Base-by-base conservation (phyloP, 208 protist genomes). In the Leptomonas pyrrhocoris region DNA sequence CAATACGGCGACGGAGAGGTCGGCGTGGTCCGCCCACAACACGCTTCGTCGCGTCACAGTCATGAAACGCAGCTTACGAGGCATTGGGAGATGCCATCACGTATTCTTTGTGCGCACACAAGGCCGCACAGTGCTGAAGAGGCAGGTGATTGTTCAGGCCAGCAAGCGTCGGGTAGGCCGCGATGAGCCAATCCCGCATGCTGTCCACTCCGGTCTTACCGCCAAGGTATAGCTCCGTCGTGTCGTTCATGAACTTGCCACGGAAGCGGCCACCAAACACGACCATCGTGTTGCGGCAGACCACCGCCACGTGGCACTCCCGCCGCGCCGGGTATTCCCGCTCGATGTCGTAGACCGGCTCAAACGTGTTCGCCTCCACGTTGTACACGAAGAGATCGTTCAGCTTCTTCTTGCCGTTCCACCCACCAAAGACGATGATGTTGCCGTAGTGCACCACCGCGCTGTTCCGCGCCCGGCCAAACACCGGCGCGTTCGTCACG, bases 261-360 rank as follows among this genome's bases (percentile, higher is more conserved):
- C 92, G 78, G 65, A 94, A 94, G 42, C 92, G 89, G n/a, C 92
- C 92, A 11, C 92, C 92, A 66, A 96, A 96, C 15, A 96, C 85
- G 21, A 96, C 77, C 88, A 96, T 93, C 40, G 85, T 94, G 80
- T 96, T 90, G 51, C 84, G 71, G 65, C 90, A 94, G 45, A 93
- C 76, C 25, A 94, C 89, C 18, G 92, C 87, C 19, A 94, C 81
- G 56, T 94, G 92, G 45, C 92, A 96, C 74, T 96, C 92, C 13
- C 92, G 85, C 8, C 88, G 77, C 1, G 88, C 90, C 18, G 92
- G 92, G 69, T 84, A 89, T n/a, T 76, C 73, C 11, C 81, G 75
- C 57, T 92, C 92, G 55, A 72, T 64, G 23, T 92, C 85, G 68
- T 84, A 79, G 28, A 80, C 59, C 38, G 77, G 57, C 59, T 92